Evolutionary conservation across 257 asterid genomes (phyloP).

Genomic region (Fraxinus pennsylvanica): DNA sequence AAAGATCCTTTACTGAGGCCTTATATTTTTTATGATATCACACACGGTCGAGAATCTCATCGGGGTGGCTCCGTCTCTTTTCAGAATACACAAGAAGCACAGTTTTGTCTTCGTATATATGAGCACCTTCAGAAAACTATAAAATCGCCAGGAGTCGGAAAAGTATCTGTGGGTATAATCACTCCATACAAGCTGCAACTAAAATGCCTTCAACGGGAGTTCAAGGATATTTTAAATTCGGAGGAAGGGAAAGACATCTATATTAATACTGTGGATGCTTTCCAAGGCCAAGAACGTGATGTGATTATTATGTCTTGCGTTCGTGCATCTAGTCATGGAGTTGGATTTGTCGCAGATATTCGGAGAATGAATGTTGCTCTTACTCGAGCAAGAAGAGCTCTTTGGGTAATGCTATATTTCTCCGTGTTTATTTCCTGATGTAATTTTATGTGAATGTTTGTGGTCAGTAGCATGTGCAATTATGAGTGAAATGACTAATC

Average conservation of each 20-base stretch:
- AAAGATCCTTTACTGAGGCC: slow-evolving; percentile 83
- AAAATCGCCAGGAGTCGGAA: slow-evolving; percentile 64
- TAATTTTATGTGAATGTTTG: slow-evolving; percentile 1
- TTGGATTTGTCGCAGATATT: slow-evolving; percentile 95
- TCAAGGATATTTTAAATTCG: slow-evolving; percentile 75
- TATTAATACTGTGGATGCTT: slow-evolving; percentile 96
- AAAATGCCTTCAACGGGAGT: slow-evolving; percentile 96
- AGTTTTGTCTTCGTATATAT: slow-evolving; percentile 82
- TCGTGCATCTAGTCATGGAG: slow-evolving; percentile 92
- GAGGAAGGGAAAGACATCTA: slow-evolving; percentile 96
- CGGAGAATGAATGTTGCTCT: slow-evolving; percentile 99
- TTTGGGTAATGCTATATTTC: slow-evolving; percentile 63
- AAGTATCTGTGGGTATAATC: slow-evolving; percentile 90
- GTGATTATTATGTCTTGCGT: slow-evolving; percentile 98
- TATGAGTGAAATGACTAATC: slow-evolving; percentile 9
- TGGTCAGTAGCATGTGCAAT: neutral
- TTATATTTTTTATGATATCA: slow-evolving; percentile 77
- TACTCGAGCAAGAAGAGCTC: slow-evolving; percentile 97
- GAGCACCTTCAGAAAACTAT: slow-evolving; percentile 82
- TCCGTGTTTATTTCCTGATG: neutral
- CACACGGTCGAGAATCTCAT: slow-evolving; percentile 94
- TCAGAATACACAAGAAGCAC: slow-evolving; percentile 93
- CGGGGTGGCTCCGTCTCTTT: slow-evolving; percentile 93
- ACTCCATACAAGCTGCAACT: slow-evolving; percentile 97
- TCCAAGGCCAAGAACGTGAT: slow-evolving; percentile 99